Evolutionary conservation across 169 alveolate species (phyloP).

Genomic region (Cryptosporidium baileyi): DNA sequence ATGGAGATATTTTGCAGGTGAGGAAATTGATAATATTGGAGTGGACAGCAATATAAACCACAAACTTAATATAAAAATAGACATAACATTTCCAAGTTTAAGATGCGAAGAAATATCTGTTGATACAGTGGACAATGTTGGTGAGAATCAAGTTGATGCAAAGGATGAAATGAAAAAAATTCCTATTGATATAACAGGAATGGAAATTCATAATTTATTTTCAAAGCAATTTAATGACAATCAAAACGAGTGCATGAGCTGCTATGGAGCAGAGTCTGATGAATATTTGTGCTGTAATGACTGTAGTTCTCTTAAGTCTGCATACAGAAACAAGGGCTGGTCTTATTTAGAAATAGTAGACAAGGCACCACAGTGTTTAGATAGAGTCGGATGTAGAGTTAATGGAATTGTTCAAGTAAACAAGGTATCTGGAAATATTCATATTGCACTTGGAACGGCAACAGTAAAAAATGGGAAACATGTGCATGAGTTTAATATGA

Average conservation of each 20-base stretch:
- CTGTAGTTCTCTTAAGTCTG: conserved; percentile 39
- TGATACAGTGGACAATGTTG: conserved; percentile 67
- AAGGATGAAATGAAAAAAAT: conserved; percentile 11
- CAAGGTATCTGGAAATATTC: conserved; percentile 69
- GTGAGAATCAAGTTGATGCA: conserved; percentile 63
- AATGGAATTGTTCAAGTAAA: conserved; percentile 58
- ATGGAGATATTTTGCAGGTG: conserved; percentile 23
- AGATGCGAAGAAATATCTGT: conserved; percentile 65
- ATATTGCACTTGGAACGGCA: conserved; percentile 69
- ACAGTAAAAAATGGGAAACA: conserved; percentile 66
- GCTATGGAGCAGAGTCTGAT: conserved; percentile 56
- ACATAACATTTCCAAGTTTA: conserved; percentile 53
- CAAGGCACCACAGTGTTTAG: conserved; percentile 70
- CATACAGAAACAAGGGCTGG: conserved; percentile 56
- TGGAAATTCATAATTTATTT: neutral
- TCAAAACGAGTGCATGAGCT: conserved; percentile 30
- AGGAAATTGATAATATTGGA: conserved; percentile 37
- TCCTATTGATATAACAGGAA: conserved; percentile 35
- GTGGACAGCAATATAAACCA: conserved; percentile 40
- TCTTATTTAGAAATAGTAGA: conserved; percentile 60
- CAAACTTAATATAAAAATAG: conserved; percentile 40
- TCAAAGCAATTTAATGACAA: neutral
- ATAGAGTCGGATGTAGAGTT: conserved; percentile 53
- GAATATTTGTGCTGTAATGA: conserved; percentile 58
- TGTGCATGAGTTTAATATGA: conserved; percentile 71